Base-by-base conservation (phyloP, 108 stramenopile species). In the Mediolabrus comicus region DNA sequence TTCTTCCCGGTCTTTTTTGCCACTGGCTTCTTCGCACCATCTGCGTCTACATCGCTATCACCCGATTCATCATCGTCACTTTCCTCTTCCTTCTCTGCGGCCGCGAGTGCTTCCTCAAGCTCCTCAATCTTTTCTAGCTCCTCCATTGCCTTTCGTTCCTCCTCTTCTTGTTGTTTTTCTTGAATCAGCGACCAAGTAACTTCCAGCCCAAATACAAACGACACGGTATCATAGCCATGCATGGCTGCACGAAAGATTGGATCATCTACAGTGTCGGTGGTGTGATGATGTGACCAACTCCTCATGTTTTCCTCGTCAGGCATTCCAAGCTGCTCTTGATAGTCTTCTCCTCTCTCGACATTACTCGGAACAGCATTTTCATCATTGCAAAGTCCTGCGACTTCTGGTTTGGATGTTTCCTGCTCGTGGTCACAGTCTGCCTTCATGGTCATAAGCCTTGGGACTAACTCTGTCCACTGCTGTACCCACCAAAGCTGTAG, bases 231-330 rank as follows among this genome's bases (percentile, higher is more conserved):
- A 35, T 68, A 83, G 25, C 88, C 95, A 29, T 90, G 72, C 91
- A 96, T 91, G 29, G 96, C 96, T 27, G 90, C 88, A 19, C 94
- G 85, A 72, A 98, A 95, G 17, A 96, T 78, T 6, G 94, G 94
- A 77, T 98, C 97, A 61, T 97, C 97, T 19, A 92, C 90, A 3
- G 97, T 95, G 65, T 95, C 93, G 1, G 87, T 87, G 59, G 75
- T 84, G 54, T 89, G 85, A 72, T 98, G 97, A 81, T 98, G 97
- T 52, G 87, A 87, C 97, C 97, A 98, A 19, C 69, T 69, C 27
- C 94, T 81, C 89, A 98, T 92, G 70, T 98, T 92, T 58, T 97
- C 95, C 78, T 98, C 97, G 53, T 94, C 91, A 3, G 97, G 97
- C 90, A 96, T 92, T 22, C 95, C 97, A 39, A 83, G 85, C 56